phyloP scores from a whole-genome alignment of 73 alveolate species.

The Paramecium tetraurelia region DNA sequence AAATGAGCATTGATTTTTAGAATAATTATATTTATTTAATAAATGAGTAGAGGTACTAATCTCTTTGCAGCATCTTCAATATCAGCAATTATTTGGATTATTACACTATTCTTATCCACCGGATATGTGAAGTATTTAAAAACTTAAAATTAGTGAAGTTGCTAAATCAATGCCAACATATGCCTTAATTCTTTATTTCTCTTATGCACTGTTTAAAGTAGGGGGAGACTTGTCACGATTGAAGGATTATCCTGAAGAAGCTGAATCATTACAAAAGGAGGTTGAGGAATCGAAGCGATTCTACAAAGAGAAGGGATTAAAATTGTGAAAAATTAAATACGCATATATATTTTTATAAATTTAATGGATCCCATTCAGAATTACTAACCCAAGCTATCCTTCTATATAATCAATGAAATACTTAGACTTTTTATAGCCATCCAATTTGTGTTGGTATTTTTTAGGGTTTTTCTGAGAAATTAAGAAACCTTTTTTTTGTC shows the following conservation, averaged over 20 bases:
- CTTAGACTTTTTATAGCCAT: neutral
- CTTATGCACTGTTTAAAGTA: neutral
- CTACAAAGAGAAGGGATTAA: neutral
- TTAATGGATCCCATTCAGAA: neutral
- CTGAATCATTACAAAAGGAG: neutral
- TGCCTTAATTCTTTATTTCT: neutral
- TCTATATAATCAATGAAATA: neutral
- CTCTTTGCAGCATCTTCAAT: neutral
- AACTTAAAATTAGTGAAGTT: neutral
- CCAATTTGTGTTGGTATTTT: neutral
- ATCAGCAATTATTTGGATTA: neutral
- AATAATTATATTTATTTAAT: neutral
- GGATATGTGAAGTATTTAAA: neutral
- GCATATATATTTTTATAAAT: neutral
- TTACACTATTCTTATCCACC: neutral
- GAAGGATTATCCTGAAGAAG: slow-evolving; percentile 39
- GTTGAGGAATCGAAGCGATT: neutral
- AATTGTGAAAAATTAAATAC: neutral
- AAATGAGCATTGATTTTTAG: neutral
- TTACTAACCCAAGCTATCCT: neutral
- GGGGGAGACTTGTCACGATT: neutral
- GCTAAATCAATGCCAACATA: slow-evolving; percentile 19
- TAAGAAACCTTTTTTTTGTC: neutral
- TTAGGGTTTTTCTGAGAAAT: neutral
- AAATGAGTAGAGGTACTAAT: slow-evolving; percentile 1